Evolutionary conservation across 306 rosid genomes (phyloP).

Genomic region (Alnus glutinosa): DNA sequence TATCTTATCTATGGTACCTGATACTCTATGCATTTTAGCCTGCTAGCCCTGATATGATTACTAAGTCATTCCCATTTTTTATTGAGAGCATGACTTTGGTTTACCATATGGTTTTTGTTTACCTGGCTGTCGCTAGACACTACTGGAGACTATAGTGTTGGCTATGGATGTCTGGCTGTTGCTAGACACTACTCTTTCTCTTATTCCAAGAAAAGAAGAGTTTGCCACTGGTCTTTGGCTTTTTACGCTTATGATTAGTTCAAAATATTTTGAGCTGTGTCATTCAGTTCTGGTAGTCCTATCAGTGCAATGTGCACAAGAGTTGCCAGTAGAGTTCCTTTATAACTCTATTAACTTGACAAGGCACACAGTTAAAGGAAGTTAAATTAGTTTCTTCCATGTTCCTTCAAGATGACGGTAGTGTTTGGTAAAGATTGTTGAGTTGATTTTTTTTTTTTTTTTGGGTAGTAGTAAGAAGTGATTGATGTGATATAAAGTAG

Average conservation of each 20-base stretch:
- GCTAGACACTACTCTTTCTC: background rate
- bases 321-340: background rate
- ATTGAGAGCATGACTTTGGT: background rate
- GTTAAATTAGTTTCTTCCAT: constrained; percentile 1
- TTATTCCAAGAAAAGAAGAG: background rate
- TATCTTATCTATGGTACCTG: background rate
- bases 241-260: background rate
- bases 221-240: background rate
- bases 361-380: background rate
- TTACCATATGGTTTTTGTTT: background rate
- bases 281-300: background rate
- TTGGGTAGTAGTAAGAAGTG: too few relatives aligned
- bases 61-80: background rate
- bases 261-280: background rate
- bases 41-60: background rate
- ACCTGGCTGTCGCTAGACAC: background rate
- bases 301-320: background rate
- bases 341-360: background rate
- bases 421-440: too few relatives aligned
- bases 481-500: too few relatives aligned
- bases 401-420: background rate
- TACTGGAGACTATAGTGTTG: background rate
- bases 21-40: background rate
- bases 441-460: too few relatives aligned
- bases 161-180: background rate